These are phyloP conservation scores for Massospora cicadina DNA, from an alignment of 371 early-diverging fungal species.

Conservation along the genomic window DNA sequence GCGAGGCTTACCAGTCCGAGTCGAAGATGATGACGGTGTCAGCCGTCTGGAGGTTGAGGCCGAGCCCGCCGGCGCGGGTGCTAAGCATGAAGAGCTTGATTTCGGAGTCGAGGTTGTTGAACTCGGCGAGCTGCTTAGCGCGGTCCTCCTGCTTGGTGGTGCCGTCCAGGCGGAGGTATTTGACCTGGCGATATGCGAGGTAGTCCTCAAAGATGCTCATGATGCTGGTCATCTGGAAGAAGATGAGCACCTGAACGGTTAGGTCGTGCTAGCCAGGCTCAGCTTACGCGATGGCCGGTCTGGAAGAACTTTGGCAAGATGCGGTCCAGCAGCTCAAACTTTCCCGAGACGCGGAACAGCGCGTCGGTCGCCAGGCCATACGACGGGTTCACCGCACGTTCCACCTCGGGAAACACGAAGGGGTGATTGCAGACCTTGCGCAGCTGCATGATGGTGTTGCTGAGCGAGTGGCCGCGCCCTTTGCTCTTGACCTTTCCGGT, in stretches of 20 bases:
- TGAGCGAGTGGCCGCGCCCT: constrained; percentile 72
- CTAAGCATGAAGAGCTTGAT: constrained; percentile 90
- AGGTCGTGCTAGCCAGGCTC: not conserved
- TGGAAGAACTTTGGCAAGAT: constrained; percentile 77
- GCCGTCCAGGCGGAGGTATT: constrained; percentile 92
- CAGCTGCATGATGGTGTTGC: constrained; percentile 98
- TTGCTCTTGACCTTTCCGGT: constrained; percentile 13
- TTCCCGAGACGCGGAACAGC: constrained; percentile 76
- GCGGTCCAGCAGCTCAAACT: constrained; percentile 95
- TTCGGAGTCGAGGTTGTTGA: constrained; percentile 67
- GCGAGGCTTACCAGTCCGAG: constrained; percentile 71
- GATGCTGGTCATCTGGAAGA: constrained; percentile 99
- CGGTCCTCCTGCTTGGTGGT: constrained; percentile 85
- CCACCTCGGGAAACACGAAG: constrained; percentile 93
- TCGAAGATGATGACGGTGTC: constrained; percentile 99
- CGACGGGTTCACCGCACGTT: constrained; percentile 48
- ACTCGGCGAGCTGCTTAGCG: constrained; percentile 57
- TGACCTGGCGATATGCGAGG: constrained; percentile 51
- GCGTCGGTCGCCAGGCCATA: constrained; percentile 28
- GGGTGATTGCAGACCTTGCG: constrained; percentile 99
- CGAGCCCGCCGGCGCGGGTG: constrained; percentile 98
- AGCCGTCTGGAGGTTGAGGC: constrained; percentile 97
- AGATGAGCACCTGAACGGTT: constrained; percentile 58
- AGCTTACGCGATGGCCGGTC: constrained; percentile 67
- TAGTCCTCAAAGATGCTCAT: constrained; percentile 97